Evolutionary conservation across 2,329 filamentous ascomycete species (phyloP), one percentile per base, ranked within the genome.

Genomic region (Fusarium citri): DNA sequence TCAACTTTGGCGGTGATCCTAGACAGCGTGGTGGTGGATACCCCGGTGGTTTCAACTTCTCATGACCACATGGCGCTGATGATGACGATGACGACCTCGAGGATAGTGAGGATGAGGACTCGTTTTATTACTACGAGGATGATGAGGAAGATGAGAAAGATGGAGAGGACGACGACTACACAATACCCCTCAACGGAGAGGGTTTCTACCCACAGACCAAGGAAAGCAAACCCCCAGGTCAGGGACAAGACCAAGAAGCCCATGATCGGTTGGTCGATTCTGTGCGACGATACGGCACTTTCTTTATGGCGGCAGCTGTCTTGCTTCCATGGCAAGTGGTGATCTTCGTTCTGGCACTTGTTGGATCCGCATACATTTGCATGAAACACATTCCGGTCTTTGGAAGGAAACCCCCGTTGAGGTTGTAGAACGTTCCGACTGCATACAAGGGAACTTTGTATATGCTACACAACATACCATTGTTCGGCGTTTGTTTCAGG

Each of bases 1-100:
- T 90, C 80, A 85, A 85, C 69, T 91, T 91, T 59, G 79, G 80
- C 40, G 80, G 80, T 48, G 77, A 78, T 41, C 77, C 79, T 31
- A 77, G 77, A 47, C 76, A 80, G 49, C 76, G 79, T 63, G 76
- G 82, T 34, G 79, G 79, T 34, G 80, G 81, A 28, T 82, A 76
- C 69, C 74, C 76, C 40, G 78, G 74, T 30, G 74, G 80, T 43
- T 81, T 78, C 72, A 78, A 84, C 60, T 86, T 83, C 76, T 82
- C 81, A 76, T 86, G 84, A 86, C 84, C 83, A 82, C 68, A 82
- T 80, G 82, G 79, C 59, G 74, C 76, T 51, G 76, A 77, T 50
- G 75, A 79, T 53, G 76, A 77, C 25, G 75, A 79, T 54, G 73
- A 69, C 73, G 56, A 76, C 37, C 34, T 61, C 75, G 75, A 81